A percentile compares a stretch with the other conserved stretches of the same genome.
Conservation (phyloP, 2,329 filamentous ascomycete genomes). For the Paraconiothyrium brasiliense region DNA sequence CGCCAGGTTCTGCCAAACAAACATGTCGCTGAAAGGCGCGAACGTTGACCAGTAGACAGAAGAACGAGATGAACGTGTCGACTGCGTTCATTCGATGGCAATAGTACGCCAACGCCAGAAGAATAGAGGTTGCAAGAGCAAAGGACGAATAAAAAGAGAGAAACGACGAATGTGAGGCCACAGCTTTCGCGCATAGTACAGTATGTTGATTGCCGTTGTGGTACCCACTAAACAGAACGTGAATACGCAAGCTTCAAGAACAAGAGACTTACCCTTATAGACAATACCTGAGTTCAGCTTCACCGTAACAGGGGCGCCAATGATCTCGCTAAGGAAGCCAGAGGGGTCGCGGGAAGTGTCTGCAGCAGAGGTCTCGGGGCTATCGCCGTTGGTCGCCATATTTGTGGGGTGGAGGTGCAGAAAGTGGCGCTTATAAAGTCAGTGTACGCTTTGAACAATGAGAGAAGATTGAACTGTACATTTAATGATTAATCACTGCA, state of each 20-base stretch:
- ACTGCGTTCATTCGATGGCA: too few relatives aligned
- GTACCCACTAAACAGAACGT: neutral
- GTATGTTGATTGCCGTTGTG: too few relatives aligned
- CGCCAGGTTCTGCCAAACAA: neutral
- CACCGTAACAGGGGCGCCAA: constrained; percentile 91
- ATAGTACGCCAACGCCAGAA: too few relatives aligned
- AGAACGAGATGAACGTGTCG: too few relatives aligned
- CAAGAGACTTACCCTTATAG: constrained; percentile 78
- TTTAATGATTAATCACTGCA: neutral
- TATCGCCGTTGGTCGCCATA: constrained; percentile 70
- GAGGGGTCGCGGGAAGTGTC: constrained; percentile 89
- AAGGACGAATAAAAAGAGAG: too few relatives aligned
- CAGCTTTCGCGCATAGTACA: too few relatives aligned
- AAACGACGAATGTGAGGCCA: too few relatives aligned
- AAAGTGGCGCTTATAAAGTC: neutral
- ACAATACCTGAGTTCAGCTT: constrained; percentile 99
- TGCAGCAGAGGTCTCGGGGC: constrained; percentile 61
- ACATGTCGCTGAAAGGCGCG: neutral
- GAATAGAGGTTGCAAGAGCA: too few relatives aligned
- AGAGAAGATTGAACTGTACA: neutral
- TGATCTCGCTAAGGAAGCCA: constrained; percentile 91
- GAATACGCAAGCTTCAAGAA: neutral
- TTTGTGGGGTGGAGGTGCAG: neutral
- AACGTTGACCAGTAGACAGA: too few relatives aligned
- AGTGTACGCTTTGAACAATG: neutral